Evolutionary conservation across 2,329 filamentous ascomycete species (phyloP).

Genomic region (Paracoccidioides brasiliensis): DNA sequence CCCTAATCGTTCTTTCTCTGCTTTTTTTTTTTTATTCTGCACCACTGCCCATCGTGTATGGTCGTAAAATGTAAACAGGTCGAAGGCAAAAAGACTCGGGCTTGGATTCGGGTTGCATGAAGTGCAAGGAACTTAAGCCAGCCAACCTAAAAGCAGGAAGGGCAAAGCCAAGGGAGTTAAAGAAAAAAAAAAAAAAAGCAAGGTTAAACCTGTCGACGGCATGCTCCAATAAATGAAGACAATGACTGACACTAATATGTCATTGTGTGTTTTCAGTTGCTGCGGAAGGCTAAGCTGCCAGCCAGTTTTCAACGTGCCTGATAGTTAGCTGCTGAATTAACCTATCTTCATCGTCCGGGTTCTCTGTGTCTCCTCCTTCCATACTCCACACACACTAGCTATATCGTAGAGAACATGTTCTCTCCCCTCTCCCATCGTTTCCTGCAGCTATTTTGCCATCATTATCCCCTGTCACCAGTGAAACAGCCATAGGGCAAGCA

Average conservation of each 20-base stretch:
- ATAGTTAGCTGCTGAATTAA: neutral
- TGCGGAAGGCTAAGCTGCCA: neutral
- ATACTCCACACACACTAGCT: neutral
- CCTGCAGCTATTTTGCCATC: neutral
- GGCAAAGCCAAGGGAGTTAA: too few relatives aligned
- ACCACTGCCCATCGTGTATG: slow-evolving; percentile 3
- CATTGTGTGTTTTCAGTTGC: neutral
- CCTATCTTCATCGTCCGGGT: neutral
- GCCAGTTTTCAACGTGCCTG: neutral
- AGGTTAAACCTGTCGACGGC: neutral
- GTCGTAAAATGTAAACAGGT: neutral
- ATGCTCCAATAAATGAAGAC: neutral
- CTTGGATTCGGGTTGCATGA: slow-evolving; percentile 1
- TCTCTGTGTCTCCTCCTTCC: neutral
- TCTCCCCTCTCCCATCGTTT: neutral
- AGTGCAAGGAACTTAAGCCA: slow-evolving; percentile 1
- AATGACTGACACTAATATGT: neutral
- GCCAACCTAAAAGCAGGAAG: neutral
- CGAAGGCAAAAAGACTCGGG: neutral
- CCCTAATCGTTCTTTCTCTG: neutral
- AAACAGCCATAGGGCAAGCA: neutral
- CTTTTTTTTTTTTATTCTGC: neutral
- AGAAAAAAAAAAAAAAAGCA: neutral
- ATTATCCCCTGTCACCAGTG: neutral
- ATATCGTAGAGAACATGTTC: slow-evolving; percentile 1